Percentiles rank a stretch among this genome's conserved stretches.
phyloP scores from a whole-genome alignment of 768 basidiomycete species.

The Agaricus blazei region DNA sequence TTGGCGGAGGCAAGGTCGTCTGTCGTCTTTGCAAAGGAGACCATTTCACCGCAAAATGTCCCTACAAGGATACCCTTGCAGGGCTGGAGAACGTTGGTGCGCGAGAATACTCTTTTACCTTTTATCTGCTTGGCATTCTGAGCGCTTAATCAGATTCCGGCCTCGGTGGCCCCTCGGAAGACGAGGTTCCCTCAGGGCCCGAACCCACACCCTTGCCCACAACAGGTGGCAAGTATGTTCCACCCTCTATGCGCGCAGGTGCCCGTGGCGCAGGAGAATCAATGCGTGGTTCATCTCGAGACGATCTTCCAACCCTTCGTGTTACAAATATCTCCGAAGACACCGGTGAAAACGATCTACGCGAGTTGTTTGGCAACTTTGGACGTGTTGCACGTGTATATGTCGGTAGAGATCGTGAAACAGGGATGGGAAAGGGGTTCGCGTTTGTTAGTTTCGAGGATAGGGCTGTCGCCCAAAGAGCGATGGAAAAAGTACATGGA shows the following conservation, averaged over 20 bases:
- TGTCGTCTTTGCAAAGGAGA: slow-evolving; percentile 96
- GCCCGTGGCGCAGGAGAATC: slow-evolving; percentile 68
- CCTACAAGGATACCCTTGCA: slow-evolving; percentile 91
- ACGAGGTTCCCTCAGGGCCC: slow-evolving; percentile 29
- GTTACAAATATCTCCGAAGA: slow-evolving; percentile 97
- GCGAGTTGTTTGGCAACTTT: slow-evolving; percentile 85
- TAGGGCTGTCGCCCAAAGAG: slow-evolving; percentile 70
- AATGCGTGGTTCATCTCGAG: slow-evolving; percentile 67
- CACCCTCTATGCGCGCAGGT: slow-evolving; percentile 83
- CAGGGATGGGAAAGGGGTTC: slow-evolving; percentile 92
- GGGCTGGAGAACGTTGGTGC: slow-evolving; percentile 61
- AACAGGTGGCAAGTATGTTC: slow-evolving; percentile 82
- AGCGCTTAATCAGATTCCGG: slow-evolving; percentile 17
- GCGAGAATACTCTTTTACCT: slow-evolving; percentile 12
- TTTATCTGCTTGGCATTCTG: not conserved
- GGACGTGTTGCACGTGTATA: slow-evolving; percentile 87
- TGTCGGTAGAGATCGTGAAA: slow-evolving; percentile 92
- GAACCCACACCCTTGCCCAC: slow-evolving; percentile 33
- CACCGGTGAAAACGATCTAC: slow-evolving; percentile 89
- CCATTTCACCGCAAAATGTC: slow-evolving; percentile 98
- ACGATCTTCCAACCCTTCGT: slow-evolving; percentile 93
- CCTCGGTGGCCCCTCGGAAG: slow-evolving; percentile 29
- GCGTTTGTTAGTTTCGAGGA: slow-evolving; percentile 97
- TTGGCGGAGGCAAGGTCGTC: slow-evolving; percentile 81
- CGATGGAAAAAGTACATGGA: slow-evolving; percentile 90